A percentile compares a stretch with the other conserved stretches of the same genome.
Conservation (phyloP, 371 early-diverging fungal species). For the Mortierella sp. region DNA sequence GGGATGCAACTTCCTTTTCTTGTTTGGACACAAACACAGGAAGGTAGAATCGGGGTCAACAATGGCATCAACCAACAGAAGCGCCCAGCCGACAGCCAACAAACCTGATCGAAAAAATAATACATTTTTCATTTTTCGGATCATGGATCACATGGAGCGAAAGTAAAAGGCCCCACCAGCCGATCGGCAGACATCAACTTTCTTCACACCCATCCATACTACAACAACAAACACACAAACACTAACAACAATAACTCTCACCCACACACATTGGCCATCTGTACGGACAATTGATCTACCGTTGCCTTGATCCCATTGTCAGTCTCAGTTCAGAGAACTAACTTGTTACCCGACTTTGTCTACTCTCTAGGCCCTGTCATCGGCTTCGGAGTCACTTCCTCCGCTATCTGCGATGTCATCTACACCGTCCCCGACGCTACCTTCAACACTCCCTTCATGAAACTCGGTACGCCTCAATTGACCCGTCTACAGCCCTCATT, state of each 20-base stretch:
- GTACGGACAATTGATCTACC: not conserved
- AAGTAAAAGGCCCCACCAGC: not conserved
- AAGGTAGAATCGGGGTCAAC: not conserved
- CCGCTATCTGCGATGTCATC: conserved; percentile 79
- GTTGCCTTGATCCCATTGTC: too few relatives aligned
- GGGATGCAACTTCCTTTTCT: not conserved
- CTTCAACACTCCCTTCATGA: conserved; percentile 80
- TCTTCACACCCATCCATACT: not conserved
- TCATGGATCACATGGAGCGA: conserved; percentile 2
- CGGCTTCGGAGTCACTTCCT: conserved; percentile 78
- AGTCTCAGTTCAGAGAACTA: not conserved
- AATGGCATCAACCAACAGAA: not conserved
- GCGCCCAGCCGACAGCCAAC: conserved; percentile 1
- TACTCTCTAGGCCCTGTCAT: conserved; percentile 70
- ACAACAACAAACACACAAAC: not conserved
- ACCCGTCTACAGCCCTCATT: not conserved
- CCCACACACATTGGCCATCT: not conserved
- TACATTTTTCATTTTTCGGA: conserved; percentile 7
- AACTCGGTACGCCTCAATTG: conserved; percentile 61
- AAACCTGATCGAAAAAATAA: not conserved
- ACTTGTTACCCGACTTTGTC: not conserved
- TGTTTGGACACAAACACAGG: not conserved
- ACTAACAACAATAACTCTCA: not conserved
- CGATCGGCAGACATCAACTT: not conserved
- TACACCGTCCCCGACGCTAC: conserved; percentile 74